These are phyloP conservation scores for Saccharomyces hybrid DNA, from an alignment of 1,139 yeast genomes.

Conservation along the genomic window DNA sequence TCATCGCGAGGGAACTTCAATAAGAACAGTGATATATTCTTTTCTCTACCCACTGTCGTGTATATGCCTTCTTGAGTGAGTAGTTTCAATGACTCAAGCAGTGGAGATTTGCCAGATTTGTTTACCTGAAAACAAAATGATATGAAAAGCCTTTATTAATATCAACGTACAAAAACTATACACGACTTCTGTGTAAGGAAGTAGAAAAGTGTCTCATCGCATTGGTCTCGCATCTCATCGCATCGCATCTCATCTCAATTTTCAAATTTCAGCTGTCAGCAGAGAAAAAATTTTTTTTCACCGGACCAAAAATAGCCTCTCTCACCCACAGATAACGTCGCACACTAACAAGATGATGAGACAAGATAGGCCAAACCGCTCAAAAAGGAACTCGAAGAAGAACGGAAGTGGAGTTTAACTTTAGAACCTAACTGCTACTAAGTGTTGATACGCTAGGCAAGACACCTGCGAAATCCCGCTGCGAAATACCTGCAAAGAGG, in stretches of 20 bases:
- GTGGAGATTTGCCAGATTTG: background rate
- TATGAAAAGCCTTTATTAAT: background rate
- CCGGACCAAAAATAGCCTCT: background rate
- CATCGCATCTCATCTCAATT: conserved; percentile 1
- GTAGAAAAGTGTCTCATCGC: conserved; percentile 1
- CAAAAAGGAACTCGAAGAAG: background rate
- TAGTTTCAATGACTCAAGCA: background rate
- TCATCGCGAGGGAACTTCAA: background rate
- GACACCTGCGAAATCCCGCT: background rate
- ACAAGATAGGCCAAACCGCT: background rate
- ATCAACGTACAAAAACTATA: background rate
- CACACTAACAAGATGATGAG: background rate
- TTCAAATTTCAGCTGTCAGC: background rate
- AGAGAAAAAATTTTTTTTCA: background rate
- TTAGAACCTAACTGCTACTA: background rate
- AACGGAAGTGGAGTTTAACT: background rate
- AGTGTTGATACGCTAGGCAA: background rate
- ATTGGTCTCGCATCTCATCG: background rate
- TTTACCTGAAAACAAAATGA: background rate
- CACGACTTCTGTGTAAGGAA: background rate
- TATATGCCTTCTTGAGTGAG: background rate
- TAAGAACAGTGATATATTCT: background rate
- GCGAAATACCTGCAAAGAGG: background rate
- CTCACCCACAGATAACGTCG: background rate
- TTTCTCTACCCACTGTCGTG: background rate